Percentiles rank a stretch among this genome's conserved stretches.
Evolutionary conservation across 495 filamentous ascomycete species (phyloP).

Genomic region (Trypethelium eluteriae): DNA sequence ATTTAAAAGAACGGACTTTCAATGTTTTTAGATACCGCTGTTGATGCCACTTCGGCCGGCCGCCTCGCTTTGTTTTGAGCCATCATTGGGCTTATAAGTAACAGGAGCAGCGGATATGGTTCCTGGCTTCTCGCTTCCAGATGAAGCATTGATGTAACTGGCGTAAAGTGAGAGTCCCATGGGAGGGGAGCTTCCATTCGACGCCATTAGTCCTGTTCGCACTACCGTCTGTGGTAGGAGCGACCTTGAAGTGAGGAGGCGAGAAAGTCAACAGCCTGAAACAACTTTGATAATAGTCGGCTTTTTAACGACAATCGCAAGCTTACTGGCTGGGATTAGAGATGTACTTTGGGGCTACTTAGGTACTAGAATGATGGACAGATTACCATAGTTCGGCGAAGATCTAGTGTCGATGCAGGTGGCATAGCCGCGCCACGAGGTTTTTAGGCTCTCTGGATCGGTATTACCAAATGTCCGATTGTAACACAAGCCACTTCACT

Average conservation of each 20-base stretch:
- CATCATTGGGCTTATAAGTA: conserved; percentile 53
- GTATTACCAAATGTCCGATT: too few relatives aligned
- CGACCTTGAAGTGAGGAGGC: background rate
- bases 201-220: background rate
- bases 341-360: too few relatives aligned
- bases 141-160: conserved; percentile 51
- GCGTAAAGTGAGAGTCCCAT: conserved; percentile 55
- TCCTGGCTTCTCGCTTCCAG: conserved; percentile 43
- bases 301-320: too few relatives aligned
- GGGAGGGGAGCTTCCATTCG: conserved; percentile 11
- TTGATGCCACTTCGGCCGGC: conserved; percentile 66
- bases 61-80: conserved; percentile 60
- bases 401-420: too few relatives aligned
- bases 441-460: too few relatives aligned
- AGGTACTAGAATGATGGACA: too few relatives aligned
- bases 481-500: too few relatives aligned
- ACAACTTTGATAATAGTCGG: too few relatives aligned
- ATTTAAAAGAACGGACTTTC: conserved; percentile 23
- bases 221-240: background rate
- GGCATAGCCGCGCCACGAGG: too few relatives aligned
- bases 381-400: too few relatives aligned
- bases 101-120: conserved; percentile 73
- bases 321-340: too few relatives aligned
- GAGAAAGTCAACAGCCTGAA: too few relatives aligned
- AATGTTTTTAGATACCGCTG: conserved; percentile 54